Percentiles rank a stretch among this genome's conserved stretches.
These are phyloP conservation scores for Paramecium sonneborni DNA, from an alignment of 73 alveolate species.

Conservation along the genomic window DNA sequence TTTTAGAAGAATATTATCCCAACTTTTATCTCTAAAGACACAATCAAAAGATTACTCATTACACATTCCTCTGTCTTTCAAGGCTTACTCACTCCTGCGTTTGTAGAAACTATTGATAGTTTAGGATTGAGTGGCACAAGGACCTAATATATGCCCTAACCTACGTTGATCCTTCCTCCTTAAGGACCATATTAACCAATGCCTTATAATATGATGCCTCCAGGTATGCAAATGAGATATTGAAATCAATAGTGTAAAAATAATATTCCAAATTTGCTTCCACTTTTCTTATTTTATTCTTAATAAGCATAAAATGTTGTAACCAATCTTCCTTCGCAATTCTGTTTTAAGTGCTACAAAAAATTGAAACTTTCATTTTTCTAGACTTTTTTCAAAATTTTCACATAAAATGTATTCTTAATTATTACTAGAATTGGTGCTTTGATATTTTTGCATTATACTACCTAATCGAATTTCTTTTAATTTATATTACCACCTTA, in stretches of 20 bases:
- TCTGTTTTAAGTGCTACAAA: no score
- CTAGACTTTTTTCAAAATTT: no score
- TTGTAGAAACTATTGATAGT: constrained; percentile 45
- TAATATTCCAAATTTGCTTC: background rate
- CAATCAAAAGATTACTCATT: constrained; percentile 30
- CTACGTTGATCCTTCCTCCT: constrained; percentile 43
- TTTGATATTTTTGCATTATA: no score
- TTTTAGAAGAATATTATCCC: constrained; percentile 41
- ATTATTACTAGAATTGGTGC: no score
- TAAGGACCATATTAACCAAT: background rate
- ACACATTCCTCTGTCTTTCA: constrained; percentile 35
- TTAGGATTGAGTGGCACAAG: constrained; percentile 57
- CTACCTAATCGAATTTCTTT: no score
- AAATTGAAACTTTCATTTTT: no score
- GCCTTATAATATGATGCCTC: background rate
- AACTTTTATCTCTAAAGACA: constrained; percentile 49
- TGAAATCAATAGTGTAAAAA: background rate
- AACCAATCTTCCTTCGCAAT: no score
- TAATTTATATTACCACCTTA: no score
- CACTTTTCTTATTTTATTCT: background rate
- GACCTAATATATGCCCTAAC: constrained; percentile 33
- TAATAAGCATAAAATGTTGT: no score
- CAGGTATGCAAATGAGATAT: background rate
- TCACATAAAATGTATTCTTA: no score
- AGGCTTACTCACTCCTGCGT: constrained; percentile 34